These are phyloP conservation scores for Nakazawaea peltata DNA, from an alignment of 805 yeast species.

Conservation along the genomic window DNA sequence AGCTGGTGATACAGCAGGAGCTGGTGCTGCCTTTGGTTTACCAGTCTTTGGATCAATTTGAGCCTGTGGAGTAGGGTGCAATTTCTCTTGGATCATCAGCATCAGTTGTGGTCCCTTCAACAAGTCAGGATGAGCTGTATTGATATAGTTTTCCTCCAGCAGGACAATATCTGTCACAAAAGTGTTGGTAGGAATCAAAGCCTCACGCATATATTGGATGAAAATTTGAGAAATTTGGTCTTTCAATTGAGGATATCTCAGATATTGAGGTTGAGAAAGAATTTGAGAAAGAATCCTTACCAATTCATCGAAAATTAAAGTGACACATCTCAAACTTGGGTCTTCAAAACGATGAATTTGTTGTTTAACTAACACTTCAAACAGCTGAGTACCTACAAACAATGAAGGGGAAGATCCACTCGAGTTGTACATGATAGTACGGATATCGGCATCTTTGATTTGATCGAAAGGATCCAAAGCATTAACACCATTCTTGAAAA, in stretches of 20 bases:
- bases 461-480: conserved; percentile 95
- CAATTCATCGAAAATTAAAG: conserved; percentile 87
- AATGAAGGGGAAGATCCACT: conserved; percentile 94
- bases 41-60: conserved; percentile 88
- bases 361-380: conserved; percentile 90
- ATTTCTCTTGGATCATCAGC: conserved; percentile 83
- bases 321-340: conserved; percentile 82
- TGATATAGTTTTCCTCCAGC: conserved; percentile 89
- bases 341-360: conserved; percentile 93
- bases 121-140: conserved; percentile 96
- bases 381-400: conserved; percentile 95
- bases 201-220: conserved; percentile 70
- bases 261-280: conserved; percentile 68
- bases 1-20: conserved; percentile 21
- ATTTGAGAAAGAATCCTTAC: conserved; percentile 85
- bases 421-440: conserved; percentile 95
- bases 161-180: conserved; percentile 78
- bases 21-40: conserved; percentile 44
- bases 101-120: conserved; percentile 92
- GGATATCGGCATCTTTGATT: conserved; percentile 88
- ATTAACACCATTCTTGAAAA: conserved; percentile 84
- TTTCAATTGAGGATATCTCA: conserved; percentile 86
- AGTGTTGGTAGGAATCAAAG: conserved; percentile 75
- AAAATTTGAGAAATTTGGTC: conserved; percentile 78
- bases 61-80: conserved; percentile 68